phyloP scores from a whole-genome alignment of 1,284 basidiomycete genomes.

The Cryptococcus hybrid region DNA sequence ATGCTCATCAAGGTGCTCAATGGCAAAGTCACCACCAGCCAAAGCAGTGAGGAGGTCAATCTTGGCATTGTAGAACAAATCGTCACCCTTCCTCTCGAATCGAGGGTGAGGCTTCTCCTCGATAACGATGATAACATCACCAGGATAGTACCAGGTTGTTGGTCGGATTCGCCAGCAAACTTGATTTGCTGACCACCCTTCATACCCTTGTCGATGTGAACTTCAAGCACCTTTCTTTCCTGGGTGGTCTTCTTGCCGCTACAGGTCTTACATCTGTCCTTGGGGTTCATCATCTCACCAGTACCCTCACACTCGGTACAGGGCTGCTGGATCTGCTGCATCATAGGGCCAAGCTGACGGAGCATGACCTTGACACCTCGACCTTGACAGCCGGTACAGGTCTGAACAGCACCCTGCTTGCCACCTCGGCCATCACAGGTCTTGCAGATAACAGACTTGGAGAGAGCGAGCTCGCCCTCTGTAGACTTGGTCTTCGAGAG shows the following conservation, averaged over 20 bases:
- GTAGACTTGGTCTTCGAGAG: conserved; percentile 85
- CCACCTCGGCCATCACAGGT: conserved; percentile 97
- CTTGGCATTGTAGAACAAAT: conserved; percentile 83
- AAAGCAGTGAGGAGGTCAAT: conserved; percentile 93
- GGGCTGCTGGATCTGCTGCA: conserved; percentile 96
- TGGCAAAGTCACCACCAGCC: conserved; percentile 84
- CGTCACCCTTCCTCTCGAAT: conserved; percentile 92
- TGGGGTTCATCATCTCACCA: conserved; percentile 91
- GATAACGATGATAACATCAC: conserved; percentile 96
- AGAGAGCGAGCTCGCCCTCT: conserved; percentile 96
- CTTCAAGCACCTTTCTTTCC: conserved; percentile 98
- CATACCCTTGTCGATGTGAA: conserved; percentile 99
- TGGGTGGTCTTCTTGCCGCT: conserved; percentile 93
- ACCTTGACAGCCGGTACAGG: conserved; percentile 78
- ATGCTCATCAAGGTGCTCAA: conserved; percentile 93
- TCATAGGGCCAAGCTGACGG: conserved; percentile 96
- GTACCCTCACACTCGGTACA: conserved; percentile 91
- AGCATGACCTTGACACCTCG: conserved; percentile 89
- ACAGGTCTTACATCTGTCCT: conserved; percentile 91
- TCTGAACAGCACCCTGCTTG: conserved; percentile 90
- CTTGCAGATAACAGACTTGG: conserved; percentile 89
- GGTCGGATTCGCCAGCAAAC: conserved; percentile 95
- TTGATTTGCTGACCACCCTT: conserved; percentile 94
- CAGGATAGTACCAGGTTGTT: conserved; percentile 87
- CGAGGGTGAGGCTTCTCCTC: conserved; percentile 92